Evolutionary conservation across 2,329 filamentous ascomycete species (phyloP).

Genomic region (Penicillium digitatum): DNA sequence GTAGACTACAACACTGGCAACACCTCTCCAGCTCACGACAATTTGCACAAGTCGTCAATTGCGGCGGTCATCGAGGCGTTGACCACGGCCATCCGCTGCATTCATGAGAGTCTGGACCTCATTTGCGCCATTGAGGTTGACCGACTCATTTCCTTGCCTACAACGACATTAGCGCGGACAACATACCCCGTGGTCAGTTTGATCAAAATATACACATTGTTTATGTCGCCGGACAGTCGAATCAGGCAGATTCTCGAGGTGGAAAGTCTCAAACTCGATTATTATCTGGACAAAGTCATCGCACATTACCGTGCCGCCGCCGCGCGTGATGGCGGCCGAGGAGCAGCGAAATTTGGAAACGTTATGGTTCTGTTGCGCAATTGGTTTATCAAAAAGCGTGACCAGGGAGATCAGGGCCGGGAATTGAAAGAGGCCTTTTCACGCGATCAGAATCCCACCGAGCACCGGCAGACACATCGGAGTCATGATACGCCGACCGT

Average conservation of each 20-base stretch:
- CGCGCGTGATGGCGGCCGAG: constrained; percentile 60
- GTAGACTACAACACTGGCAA: constrained; percentile 52
- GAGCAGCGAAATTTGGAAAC: constrained; percentile 66
- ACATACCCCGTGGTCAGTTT: constrained; percentile 68
- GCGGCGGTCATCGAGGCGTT: constrained; percentile 64
- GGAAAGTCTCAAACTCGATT: constrained; percentile 61
- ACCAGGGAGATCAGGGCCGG: constrained; percentile 34
- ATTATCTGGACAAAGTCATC: constrained; percentile 67
- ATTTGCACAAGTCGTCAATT: constrained; percentile 40
- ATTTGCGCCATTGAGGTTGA: constrained; percentile 60
- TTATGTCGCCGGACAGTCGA: constrained; percentile 60
- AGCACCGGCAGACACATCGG: background rate
- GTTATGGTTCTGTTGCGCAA: constrained; percentile 66
- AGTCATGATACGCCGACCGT: background rate
- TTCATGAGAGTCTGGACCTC: constrained; percentile 62
- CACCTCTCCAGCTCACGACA: constrained; percentile 17
- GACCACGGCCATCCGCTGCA: constrained; percentile 62
- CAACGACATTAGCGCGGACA: constrained; percentile 67
- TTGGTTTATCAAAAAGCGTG: constrained; percentile 57
- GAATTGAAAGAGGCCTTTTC: constrained; percentile 25
- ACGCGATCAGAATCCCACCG: constrained; percentile 1
- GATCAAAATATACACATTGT: constrained; percentile 69
- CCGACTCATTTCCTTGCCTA: constrained; percentile 61
- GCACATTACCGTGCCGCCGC: constrained; percentile 64
- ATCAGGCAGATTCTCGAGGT: constrained; percentile 67